Conservation (phyloP, 2,329 filamentous ascomycete species). For the Calonectria henricotiae region DNA sequence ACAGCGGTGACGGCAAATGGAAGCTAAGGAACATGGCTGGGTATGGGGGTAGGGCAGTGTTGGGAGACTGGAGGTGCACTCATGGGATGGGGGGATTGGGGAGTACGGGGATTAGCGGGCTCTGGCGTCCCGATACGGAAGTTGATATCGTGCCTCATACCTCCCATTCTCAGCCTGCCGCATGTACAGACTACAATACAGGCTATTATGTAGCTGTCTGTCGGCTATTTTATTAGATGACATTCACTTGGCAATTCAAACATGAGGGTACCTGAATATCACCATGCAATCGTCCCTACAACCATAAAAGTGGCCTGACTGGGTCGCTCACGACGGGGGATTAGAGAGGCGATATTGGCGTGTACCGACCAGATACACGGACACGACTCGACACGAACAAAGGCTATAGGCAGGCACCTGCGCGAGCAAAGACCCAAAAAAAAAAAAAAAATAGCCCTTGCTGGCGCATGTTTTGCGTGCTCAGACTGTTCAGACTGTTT, state of each 20-base stretch:
- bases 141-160: constrained; percentile 24
- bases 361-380: neutral
- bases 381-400: neutral
- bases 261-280: constrained; percentile 1
- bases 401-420: neutral
- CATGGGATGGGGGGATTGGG: neutral
- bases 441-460: neutral
- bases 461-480: neutral
- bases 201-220: neutral
- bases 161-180: neutral
- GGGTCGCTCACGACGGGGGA: neutral
- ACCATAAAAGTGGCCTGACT: constrained; percentile 17
- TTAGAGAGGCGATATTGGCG: neutral
- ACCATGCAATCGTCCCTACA: neutral
- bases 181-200: neutral
- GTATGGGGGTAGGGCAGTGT: neutral
- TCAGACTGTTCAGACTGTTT: neutral
- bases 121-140: constrained; percentile 26
- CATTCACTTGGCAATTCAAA: neutral
- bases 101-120: constrained; percentile 21
- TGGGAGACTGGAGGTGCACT: neutral
- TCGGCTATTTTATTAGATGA: constrained; percentile 16
- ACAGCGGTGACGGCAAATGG: constrained; percentile 11
- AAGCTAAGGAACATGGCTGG: constrained; percentile 18
- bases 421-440: neutral